Conservation (phyloP, 176 grass and related monocot species). For the Hyparrhenia diplandra region DNA sequence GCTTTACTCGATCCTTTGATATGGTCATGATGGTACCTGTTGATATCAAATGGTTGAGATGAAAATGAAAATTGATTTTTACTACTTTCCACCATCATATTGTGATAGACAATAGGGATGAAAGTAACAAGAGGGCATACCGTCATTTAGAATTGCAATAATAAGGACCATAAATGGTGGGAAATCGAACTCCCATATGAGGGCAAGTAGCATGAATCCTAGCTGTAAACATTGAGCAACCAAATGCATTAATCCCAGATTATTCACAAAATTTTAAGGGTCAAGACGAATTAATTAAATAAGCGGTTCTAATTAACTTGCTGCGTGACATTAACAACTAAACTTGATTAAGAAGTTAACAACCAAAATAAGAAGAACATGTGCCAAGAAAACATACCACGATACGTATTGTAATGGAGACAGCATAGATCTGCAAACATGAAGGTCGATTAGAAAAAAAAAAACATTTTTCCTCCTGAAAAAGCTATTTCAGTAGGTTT, state of each 20-base stretch:
- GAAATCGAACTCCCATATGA: constrained; percentile 54
- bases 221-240: constrained; percentile 30
- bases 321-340: background rate
- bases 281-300: constrained; percentile 8
- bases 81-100: background rate
- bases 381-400: constrained; percentile 35
- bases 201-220: constrained; percentile 59
- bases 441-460: background rate
- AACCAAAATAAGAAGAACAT: background rate
- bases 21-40: constrained; percentile 46
- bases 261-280: background rate
- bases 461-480: background rate
- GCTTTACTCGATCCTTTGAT: constrained; percentile 43
- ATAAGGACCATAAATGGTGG: constrained; percentile 66
- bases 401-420: constrained; percentile 56
- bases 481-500: background rate
- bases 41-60: background rate
- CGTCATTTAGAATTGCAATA: constrained; percentile 68
- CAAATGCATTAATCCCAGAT: background rate
- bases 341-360: background rate
- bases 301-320: background rate
- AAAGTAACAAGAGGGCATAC: constrained; percentile 20
- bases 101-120: background rate
- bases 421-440: constrained; percentile 45
- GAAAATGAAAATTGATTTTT: background rate